Conservation (phyloP, 2,329 filamentous ascomycete species). For the Trichoderma sp. region DNA sequence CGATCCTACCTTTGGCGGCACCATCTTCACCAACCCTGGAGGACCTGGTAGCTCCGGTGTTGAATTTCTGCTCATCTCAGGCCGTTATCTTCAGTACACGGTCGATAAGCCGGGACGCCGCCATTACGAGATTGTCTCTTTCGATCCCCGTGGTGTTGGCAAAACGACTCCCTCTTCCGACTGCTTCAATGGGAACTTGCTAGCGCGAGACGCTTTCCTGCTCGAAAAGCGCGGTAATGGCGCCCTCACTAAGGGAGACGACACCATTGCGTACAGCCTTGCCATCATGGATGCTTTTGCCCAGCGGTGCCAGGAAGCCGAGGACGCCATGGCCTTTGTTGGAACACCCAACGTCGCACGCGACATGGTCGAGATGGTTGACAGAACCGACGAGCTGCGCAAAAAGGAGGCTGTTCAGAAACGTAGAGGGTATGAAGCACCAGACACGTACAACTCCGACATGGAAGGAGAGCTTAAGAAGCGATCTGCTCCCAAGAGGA, state of each 20-base stretch:
- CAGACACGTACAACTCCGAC: background rate
- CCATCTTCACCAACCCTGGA: constrained; percentile 46
- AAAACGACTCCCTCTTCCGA: constrained; percentile 38
- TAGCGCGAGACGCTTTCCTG: constrained; percentile 32
- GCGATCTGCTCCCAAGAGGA: constrained; percentile 11
- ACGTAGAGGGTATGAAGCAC: background rate
- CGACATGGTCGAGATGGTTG: constrained; percentile 47
- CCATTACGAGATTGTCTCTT: constrained; percentile 44
- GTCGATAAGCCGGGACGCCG: constrained; percentile 30
- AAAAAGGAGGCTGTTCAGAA: constrained; percentile 15
- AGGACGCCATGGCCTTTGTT: constrained; percentile 35
- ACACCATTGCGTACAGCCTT: constrained; percentile 29
- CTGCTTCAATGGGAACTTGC: constrained; percentile 36
- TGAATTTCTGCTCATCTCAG: constrained; percentile 27
- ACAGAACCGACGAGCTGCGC: constrained; percentile 38
- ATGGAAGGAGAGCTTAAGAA: constrained; percentile 20
- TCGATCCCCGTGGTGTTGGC: constrained; percentile 45
- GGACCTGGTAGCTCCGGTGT: constrained; percentile 46
- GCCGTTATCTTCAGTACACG: constrained; percentile 31
- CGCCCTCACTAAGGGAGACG: constrained; percentile 23
- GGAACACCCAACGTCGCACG: constrained; percentile 40
- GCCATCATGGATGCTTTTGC: constrained; percentile 31
- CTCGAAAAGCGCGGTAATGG: constrained; percentile 36
- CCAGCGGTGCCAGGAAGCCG: constrained; percentile 29
- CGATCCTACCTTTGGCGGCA: constrained; percentile 42